A percentile compares a stretch with the other conserved stretches of the same genome.
phyloP scores from a whole-genome alignment of 768 basidiomycete species.

The Crucibulum laeve region DNA sequence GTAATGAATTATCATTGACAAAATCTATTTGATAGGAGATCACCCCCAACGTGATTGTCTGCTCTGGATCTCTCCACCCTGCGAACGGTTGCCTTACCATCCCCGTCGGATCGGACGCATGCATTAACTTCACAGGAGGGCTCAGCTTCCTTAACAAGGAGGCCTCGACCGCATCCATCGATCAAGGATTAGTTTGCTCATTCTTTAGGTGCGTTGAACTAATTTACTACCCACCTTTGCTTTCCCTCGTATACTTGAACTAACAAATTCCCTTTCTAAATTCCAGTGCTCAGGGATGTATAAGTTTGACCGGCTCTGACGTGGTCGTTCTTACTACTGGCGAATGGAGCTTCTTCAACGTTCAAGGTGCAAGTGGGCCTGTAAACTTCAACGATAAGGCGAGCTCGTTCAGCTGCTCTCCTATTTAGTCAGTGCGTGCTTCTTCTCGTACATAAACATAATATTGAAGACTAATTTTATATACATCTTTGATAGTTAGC shows the following conservation, averaged over 20 bases:
- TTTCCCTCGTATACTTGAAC: background rate
- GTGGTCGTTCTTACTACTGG: slow-evolving; percentile 6
- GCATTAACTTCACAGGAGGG: slow-evolving; percentile 11
- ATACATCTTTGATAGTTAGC: too few species aligned
- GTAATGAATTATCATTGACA: too few species aligned
- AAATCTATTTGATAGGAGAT: too few species aligned
- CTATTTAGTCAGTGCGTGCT: too few species aligned
- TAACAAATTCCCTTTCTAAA: too few species aligned
- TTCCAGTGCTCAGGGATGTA: slow-evolving; percentile 11
- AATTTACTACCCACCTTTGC: background rate
- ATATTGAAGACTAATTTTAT: too few species aligned
- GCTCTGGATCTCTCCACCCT: slow-evolving; percentile 6
- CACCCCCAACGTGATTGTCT: slow-evolving; percentile 4
- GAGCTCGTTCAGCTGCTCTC: slow-evolving; percentile 14
- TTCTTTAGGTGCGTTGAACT: slow-evolving; percentile 10
- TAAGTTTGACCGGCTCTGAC: background rate
- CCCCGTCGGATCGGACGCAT: slow-evolving; percentile 9
- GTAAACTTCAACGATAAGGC: slow-evolving; percentile 13
- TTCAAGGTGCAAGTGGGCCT: slow-evolving; percentile 3
- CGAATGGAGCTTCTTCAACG: slow-evolving; percentile 5
- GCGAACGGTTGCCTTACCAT: slow-evolving; percentile 9
- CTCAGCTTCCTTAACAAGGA: slow-evolving; percentile 14
- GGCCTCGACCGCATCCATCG: slow-evolving; percentile 5
- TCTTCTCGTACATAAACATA: too few species aligned
- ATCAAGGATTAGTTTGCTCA: slow-evolving; percentile 12